phyloP scores from a whole-genome alignment of 257 asterid genomes.

The Solanum lycopersicoides region DNA sequence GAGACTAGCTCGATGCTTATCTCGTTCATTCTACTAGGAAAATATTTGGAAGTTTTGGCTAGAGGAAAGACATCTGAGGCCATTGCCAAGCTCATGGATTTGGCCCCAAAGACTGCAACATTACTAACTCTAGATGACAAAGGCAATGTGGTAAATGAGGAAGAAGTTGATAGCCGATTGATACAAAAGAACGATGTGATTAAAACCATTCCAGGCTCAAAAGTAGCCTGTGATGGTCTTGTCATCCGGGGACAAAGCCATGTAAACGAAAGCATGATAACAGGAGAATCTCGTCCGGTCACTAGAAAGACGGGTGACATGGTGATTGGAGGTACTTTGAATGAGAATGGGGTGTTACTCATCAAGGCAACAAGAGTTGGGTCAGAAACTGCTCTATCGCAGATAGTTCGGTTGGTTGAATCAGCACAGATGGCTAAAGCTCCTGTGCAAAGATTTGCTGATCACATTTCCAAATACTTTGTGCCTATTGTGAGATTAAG shows the following conservation, averaged over 20 bases:
- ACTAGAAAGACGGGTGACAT: conserved; percentile 32
- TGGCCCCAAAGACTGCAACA: conserved; percentile 46
- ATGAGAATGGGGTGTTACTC: conserved; percentile 42
- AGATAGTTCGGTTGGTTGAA: conserved; percentile 54
- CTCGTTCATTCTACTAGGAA: conserved; percentile 56
- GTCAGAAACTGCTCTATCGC: conserved; percentile 57
- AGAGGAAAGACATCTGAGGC: conserved; percentile 72
- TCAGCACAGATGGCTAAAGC: conserved; percentile 65
- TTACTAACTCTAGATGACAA: conserved; percentile 24
- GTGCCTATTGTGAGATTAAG: conserved; percentile 41
- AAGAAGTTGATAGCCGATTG: conserved; percentile 43
- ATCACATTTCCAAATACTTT: conserved; percentile 48
- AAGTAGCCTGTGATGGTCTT: conserved; percentile 52
- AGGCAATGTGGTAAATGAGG: conserved; percentile 36
- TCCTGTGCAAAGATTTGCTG: conserved; percentile 61
- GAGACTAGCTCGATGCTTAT: conserved; percentile 71
- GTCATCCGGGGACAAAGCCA: conserved; percentile 57
- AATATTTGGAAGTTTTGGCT: conserved; percentile 56
- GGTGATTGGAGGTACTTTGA: conserved; percentile 61
- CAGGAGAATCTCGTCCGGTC: conserved; percentile 53
- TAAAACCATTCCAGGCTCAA: conserved; percentile 60
- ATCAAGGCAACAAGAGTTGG: conserved; percentile 58
- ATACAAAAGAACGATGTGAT: conserved; percentile 49
- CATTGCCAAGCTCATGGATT: conserved; percentile 52
- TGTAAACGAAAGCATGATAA: conserved; percentile 62